Base-by-base conservation (phyloP, 164 flowering plant genomes). In the Vitis labrusca region DNA sequence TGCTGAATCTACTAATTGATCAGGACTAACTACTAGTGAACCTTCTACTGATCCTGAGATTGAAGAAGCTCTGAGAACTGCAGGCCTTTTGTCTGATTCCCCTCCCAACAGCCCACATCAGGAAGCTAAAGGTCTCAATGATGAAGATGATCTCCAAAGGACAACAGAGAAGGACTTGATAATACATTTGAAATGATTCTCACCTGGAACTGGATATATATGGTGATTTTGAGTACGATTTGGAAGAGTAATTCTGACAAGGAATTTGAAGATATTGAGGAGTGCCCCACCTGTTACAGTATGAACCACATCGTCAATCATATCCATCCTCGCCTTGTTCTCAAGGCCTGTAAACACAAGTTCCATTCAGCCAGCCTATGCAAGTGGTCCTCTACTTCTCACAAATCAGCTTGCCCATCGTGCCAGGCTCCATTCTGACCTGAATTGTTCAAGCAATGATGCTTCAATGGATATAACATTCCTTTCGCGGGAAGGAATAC, bases 391-490 rank as follows among this genome's bases (percentile, higher is more conserved):
- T n/a, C 63, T 65, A 5, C 69, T 44, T 73, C 98, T 57, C 92
- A 96, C 78, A 96, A 96, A 70, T 90, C 97, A n/a, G 85, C 89
- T 8, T 96, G 98, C 76, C 99, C 99, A 10, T 64, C 92, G 68
- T 93, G 99, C 79, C 98, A 93, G 78, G 89, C 97, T 78, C 97
- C 97, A 6, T 96, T 93, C 72, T 91, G 79, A 90, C 71, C 66
- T 56, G 11, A 15, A 49, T 47, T 37, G 13, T 51, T 50, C 29
- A 51, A 62, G 44, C 12, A 32, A 51, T 29, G 52, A 13, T 44
- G 15, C 66, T 63, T 49, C 55, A 23, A 55, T 50, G 53, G 49
- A 14, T 47, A 12, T 17, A 63, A n/a, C 53, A 6, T 47, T 12
- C 9, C 10, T 63, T 23, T 23, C 15, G 13, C 1, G 4, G 14